Base-by-base conservation (phyloP, 345 rosid species). In the Populus ilicifolia region DNA sequence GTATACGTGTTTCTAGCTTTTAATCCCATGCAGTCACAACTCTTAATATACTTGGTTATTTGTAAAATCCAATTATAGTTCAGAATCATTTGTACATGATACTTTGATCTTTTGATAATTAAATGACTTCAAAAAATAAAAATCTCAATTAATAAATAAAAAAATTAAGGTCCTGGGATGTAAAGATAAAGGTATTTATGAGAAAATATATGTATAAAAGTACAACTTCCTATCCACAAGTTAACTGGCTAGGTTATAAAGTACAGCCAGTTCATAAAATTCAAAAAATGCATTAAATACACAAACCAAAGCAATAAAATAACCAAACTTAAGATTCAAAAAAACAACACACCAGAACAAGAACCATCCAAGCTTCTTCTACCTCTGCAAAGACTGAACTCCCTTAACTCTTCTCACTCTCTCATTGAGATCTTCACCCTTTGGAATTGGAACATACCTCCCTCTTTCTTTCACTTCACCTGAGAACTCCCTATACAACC, bases 311-410 rank as follows among this genome's bases (percentile, higher is more conserved):
- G 3, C 27, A 74, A 54, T 80, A 80, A 84, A 81, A 66, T 77
- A 87, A 79, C 11, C 27, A 5, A 70, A 44, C 74, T 83, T 81
- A 4, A 67, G 78, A 81, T 83, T 84, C 82, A 79, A 83, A 83
- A 82, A 77, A 71, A 9, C 46, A 2, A 6, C 39, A 43, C 72
- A 69, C 36, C 21, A 46, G 9, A 29, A 10, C 67, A 75, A 68
- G 80, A 56, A 81, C 44, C 84, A 76, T 81, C 84, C 76, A 38
- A 64, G 74, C 78, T 72, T 71, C 86, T 81, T 75, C 79, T 74
- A 59, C 77, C 67, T 46, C 67, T 56, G 16, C 67, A 21, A 2
- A 20, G 20, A 33, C 69, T 64, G 72, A 62, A 27, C 36, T 35
- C 59, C 29, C 71, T 29, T 38, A 25, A 23, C 52, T 61, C 56